Conservation (phyloP, 129 eudicot species). For the Saussurea involucrata region DNA sequence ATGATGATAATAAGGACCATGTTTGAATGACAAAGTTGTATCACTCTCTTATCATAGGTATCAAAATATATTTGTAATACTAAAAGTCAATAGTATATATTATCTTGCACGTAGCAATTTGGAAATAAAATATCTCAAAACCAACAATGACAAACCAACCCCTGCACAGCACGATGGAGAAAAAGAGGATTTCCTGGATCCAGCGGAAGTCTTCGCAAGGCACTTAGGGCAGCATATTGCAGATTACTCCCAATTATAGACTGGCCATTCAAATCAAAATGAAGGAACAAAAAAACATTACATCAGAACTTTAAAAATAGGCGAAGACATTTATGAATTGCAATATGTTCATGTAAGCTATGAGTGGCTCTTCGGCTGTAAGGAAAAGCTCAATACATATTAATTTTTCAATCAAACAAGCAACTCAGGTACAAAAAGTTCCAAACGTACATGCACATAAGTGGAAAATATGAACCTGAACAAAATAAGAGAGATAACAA, state of each 20-base stretch:
- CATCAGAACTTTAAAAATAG: neutral
- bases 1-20: neutral
- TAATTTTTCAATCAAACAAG: neutral
- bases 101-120: neutral
- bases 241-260: conserved; percentile 83
- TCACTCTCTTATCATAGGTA: neutral
- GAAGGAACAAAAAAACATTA: neutral
- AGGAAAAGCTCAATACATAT: neutral
- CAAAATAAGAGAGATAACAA: neutral
- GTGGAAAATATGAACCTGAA: neutral
- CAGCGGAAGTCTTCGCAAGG: conserved; percentile 75
- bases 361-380: neutral
- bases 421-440: neutral
- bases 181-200: conserved; percentile 81
- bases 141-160: conserved; percentile 40
- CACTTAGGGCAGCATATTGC: conserved; percentile 82
- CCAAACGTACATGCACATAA: conserved; percentile 6
- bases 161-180: conserved; percentile 73
- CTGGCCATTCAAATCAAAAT: conserved; percentile 27
- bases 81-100: neutral
- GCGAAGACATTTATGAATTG: neutral
- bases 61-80: neutral
- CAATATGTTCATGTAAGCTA: neutral
- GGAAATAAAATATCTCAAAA: neutral
- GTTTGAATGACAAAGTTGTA: neutral